phyloP scores from a whole-genome alignment of 2,329 filamentous ascomycete genomes.

The Capronia coronata region DNA sequence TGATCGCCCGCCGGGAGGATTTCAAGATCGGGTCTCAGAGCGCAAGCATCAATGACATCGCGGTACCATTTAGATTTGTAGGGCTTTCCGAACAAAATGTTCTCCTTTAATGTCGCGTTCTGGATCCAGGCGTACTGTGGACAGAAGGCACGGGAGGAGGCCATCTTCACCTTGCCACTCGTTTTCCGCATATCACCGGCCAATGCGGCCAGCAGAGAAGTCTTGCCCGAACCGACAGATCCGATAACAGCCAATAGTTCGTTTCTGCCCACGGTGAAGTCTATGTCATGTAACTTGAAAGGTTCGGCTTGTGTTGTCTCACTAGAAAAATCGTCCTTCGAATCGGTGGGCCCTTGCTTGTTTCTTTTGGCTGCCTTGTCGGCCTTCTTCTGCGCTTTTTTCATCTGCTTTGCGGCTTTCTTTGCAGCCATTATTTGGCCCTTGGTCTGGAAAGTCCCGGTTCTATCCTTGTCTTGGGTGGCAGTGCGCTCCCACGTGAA shows the following conservation, averaged over 20 bases:
- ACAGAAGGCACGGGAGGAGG: conserved; percentile 79
- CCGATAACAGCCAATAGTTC: conserved; percentile 70
- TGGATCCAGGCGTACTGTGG: conserved; percentile 98
- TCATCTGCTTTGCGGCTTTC: conserved; percentile 44
- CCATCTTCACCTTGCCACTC: conserved; percentile 63
- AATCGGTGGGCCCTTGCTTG: conserved; percentile 30
- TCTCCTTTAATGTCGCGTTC: conserved; percentile 77
- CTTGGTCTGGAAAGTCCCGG: conserved; percentile 26
- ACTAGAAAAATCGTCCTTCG: conserved; percentile 26
- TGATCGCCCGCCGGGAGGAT: conserved; percentile 85
- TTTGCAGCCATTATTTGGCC: conserved; percentile 36
- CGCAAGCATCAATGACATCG: conserved; percentile 77
- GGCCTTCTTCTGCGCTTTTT: conserved; percentile 36
- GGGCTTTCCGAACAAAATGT: conserved; percentile 82
- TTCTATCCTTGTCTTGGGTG: conserved; percentile 29
- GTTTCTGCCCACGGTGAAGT: conserved; percentile 41
- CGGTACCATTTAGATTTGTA: conserved; percentile 73
- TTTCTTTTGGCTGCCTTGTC: conserved; percentile 30
- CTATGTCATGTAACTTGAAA: conserved; percentile 38
- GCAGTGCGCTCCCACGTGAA: conserved; percentile 77
- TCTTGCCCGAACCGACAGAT: conserved; percentile 84
- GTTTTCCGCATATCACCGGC: conserved; percentile 92
- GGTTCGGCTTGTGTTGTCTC: conserved; percentile 32
- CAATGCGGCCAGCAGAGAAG: conserved; percentile 76
- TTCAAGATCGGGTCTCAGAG: conserved; percentile 75